These are phyloP conservation scores for Penicillium riverlandense DNA, from an alignment of 495 filamentous ascomycete species.

Conservation along the genomic window DNA sequence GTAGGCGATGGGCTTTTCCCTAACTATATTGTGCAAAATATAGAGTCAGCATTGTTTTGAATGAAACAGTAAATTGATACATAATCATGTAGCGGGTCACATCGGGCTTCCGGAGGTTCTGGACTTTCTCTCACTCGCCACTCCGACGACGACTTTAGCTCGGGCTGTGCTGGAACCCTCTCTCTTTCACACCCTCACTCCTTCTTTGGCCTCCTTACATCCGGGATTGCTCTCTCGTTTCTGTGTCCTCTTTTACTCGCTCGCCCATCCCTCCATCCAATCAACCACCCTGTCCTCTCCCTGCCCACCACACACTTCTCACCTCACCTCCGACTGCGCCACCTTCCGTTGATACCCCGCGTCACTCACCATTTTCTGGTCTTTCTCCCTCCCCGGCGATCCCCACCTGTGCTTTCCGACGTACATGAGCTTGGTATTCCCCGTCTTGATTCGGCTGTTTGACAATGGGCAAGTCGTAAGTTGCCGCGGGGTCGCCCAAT, in stretches of 20 bases:
- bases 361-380: conserved; percentile 5
- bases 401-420: not conserved
- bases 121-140: conserved; percentile 5
- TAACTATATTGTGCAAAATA: not conserved
- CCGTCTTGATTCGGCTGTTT: conserved; percentile 6
- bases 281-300: not conserved
- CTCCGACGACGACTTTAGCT: conserved; percentile 1
- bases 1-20: not conserved
- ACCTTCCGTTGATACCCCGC: conserved; percentile 21
- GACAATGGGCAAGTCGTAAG: conserved; percentile 43
- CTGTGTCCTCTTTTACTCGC: not conserved
- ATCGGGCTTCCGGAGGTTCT: conserved; percentile 4
- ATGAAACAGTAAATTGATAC: too few relatives aligned
- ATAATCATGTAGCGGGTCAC: too few relatives aligned
- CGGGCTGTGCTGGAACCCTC: conserved; percentile 1
- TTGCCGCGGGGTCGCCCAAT: not conserved
- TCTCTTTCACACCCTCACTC: not conserved
- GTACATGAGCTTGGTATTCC: conserved; percentile 2
- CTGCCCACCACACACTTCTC: not conserved
- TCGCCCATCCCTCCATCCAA: not conserved
- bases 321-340: conserved; percentile 13
- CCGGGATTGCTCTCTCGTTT: not conserved
- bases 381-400: conserved; percentile 5
- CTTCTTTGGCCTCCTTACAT: not conserved
- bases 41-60: too few relatives aligned